Conservation (phyloP, 495 filamentous ascomycete genomes). For the Neurospora tetraspora region DNA sequence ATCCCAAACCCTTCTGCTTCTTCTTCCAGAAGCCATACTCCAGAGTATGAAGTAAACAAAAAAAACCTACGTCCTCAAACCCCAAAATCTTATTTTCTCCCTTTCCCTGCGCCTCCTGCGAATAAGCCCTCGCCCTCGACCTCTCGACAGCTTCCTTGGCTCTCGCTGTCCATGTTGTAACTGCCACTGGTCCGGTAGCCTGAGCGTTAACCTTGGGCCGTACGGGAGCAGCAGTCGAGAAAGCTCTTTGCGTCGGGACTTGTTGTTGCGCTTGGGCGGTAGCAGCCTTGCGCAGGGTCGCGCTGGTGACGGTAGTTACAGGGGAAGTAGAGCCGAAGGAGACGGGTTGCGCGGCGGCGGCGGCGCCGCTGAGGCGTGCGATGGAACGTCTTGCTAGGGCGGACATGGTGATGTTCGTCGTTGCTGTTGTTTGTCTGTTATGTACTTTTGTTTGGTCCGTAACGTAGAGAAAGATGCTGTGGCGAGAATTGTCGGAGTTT, state of each 20-base stretch:
- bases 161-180: neutral
- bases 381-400: conserved; percentile 1
- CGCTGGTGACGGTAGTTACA: neutral
- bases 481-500: neutral
- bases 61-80: conserved; percentile 32
- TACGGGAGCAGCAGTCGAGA: neutral
- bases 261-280: neutral
- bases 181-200: neutral
- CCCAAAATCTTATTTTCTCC: conserved; percentile 32
- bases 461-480: neutral
- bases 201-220: neutral
- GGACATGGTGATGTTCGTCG: neutral
- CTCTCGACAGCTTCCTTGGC: neutral
- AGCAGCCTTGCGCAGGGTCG: neutral
- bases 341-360: neutral
- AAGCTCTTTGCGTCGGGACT: neutral
- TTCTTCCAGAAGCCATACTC: too few relatives aligned
- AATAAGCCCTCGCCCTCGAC: neutral
- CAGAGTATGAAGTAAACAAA: too few relatives aligned
- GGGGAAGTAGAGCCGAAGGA: neutral
- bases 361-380: neutral
- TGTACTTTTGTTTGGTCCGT: neutral
- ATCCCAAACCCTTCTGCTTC: too few relatives aligned
- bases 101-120: neutral
- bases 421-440: neutral